A percentile compares a stretch with the other conserved stretches of the same genome.
phyloP scores from a whole-genome alignment of 108 stramenopile genomes.

The Fistulifera solaris region DNA sequence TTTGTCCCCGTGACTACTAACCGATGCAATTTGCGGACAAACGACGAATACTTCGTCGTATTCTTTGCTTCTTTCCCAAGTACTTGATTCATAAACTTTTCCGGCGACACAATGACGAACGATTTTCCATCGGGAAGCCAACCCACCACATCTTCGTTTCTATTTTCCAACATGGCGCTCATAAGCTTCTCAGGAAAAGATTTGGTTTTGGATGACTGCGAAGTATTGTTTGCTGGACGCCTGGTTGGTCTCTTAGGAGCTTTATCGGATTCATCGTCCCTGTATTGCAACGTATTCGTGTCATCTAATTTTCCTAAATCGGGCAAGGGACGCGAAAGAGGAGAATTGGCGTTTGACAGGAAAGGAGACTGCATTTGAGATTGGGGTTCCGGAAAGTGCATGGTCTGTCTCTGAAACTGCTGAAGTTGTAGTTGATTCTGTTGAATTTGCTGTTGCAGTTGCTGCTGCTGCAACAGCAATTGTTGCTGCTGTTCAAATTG shows the following conservation, averaged over 20 bases:
- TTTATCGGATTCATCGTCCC: neutral
- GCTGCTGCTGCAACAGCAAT: conserved; percentile 1
- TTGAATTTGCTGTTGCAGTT: conserved; percentile 1
- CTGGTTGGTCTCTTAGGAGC: neutral
- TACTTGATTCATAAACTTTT: conserved; percentile 24
- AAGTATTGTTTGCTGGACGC: neutral
- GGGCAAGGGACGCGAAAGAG: neutral
- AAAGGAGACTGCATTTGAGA: neutral
- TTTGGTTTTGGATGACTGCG: neutral
- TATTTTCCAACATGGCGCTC: conserved; percentile 26
- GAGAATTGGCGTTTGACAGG: neutral
- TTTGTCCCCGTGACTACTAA: too few relatives aligned
- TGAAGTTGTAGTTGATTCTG: neutral
- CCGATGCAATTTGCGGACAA: conserved; percentile 53
- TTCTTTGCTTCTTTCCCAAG: conserved; percentile 29
- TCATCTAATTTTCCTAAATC: neutral
- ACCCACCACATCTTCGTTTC: conserved; percentile 28
- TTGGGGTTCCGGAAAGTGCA: neutral
- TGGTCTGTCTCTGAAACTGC: neutral
- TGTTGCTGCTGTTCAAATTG: neutral
- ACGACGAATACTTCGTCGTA: conserved; percentile 31
- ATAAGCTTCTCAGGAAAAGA: conserved; percentile 38
- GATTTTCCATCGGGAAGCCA: conserved; percentile 58
- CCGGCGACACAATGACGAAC: conserved; percentile 39
- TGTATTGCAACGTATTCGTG: neutral